Conservation (phyloP, 2,329 filamentous ascomycete species). For the Hysterium pulicare region DNA sequence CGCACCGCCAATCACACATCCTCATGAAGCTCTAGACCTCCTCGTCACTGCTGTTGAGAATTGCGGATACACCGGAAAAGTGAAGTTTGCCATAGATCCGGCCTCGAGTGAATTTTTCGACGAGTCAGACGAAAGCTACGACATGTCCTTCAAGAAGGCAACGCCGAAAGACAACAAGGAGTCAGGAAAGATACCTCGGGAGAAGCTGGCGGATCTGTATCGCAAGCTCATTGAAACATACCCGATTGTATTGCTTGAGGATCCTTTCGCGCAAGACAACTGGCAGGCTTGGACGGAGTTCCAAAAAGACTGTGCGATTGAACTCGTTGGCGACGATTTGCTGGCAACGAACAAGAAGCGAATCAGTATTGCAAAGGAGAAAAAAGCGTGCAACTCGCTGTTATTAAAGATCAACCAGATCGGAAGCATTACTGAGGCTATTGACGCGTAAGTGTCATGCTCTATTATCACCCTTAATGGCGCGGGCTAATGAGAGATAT, state of each 20-base stretch:
- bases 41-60: constrained; percentile 16
- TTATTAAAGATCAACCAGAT: constrained; percentile 46
- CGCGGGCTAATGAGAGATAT: background rate
- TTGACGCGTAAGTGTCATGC: constrained; percentile 32
- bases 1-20: constrained; percentile 18
- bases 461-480: background rate
- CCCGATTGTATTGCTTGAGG: constrained; percentile 40
- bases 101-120: constrained; percentile 40
- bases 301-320: constrained; percentile 29
- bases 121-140: constrained; percentile 30
- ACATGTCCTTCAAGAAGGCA: constrained; percentile 39
- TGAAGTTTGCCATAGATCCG: constrained; percentile 43
- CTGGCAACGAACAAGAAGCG: constrained; percentile 39
- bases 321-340: constrained; percentile 43
- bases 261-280: constrained; percentile 43
- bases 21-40: constrained; percentile 18
- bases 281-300: constrained; percentile 38
- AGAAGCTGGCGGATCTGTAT: constrained; percentile 33
- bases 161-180: constrained; percentile 15
- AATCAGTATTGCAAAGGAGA: constrained; percentile 33
- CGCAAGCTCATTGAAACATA: constrained; percentile 31
- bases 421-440: constrained; percentile 41
- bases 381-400: constrained; percentile 40
- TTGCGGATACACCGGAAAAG: constrained; percentile 21
- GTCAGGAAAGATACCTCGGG: too few relatives aligned